A percentile compares a stretch with the other conserved stretches of the same genome.
Conservation (phyloP, 2,329 filamentous ascomycete species). For the Aspergillus floridensis region DNA sequence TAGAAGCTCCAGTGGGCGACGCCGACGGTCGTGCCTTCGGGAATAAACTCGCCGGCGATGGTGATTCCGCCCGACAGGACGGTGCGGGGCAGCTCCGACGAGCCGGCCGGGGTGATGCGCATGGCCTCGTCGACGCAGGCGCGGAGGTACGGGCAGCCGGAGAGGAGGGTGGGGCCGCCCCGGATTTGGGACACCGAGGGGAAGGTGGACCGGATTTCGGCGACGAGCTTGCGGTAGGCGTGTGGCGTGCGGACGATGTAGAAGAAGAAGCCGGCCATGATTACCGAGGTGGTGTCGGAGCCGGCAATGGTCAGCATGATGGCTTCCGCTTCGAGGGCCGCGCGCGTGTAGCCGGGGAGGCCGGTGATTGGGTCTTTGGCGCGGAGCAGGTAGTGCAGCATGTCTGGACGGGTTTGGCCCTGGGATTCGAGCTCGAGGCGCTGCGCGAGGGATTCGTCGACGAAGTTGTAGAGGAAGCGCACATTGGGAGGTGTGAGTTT, state of each 20-base stretch:
- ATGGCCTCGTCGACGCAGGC: constrained; percentile 12
- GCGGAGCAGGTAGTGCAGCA: neutral
- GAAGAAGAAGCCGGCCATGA: constrained; percentile 39
- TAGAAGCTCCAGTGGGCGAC: constrained; percentile 36
- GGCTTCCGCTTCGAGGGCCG: constrained; percentile 4
- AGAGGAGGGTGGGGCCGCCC: neutral
- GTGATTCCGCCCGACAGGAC: constrained; percentile 26
- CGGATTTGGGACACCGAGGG: constrained; percentile 29
- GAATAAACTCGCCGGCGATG: constrained; percentile 16
- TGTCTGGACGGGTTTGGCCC: neutral
- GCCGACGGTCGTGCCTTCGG: constrained; percentile 37
- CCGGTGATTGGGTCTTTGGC: constrained; percentile 3
- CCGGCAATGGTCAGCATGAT: constrained; percentile 4
- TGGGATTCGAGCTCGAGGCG: neutral
- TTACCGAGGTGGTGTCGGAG: constrained; percentile 44
- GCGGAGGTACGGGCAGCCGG: constrained; percentile 6
- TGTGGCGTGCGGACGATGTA: constrained; percentile 37
- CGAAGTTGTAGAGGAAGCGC: constrained; percentile 3
- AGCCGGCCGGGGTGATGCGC: constrained; percentile 20
- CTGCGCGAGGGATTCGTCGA: neutral
- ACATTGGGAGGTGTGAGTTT: neutral
- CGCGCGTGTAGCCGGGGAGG: neutral
- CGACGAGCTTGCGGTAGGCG: constrained; percentile 25
- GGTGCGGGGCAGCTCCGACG: constrained; percentile 36
- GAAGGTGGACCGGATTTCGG: constrained; percentile 40